Percentiles rank a stretch among this genome's conserved stretches.
Conservation (phyloP, 2,329 filamentous ascomycete species). For the Venturia effusa region DNA sequence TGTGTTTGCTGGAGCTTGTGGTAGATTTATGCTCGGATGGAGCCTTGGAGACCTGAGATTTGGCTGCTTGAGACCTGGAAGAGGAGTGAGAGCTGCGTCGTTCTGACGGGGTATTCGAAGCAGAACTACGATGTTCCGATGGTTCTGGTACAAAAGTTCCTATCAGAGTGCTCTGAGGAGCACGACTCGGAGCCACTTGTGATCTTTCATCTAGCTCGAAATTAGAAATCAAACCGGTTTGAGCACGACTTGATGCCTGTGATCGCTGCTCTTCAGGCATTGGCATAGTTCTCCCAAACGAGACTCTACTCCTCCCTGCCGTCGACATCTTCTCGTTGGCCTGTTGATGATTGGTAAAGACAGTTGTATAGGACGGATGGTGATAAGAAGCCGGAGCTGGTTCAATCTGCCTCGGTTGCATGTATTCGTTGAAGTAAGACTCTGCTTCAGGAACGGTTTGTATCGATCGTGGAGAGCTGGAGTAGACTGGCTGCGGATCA, state of each 20-base stretch:
- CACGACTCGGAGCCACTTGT: background rate
- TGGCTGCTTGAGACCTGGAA: background rate
- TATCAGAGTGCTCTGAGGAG: background rate
- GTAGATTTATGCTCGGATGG: background rate
- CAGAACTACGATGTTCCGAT: background rate
- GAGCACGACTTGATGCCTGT: background rate
- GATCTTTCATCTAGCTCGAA: background rate
- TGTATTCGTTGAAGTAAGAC: conserved; percentile 1
- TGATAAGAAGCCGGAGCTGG: conserved; percentile 8
- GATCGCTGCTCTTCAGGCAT: background rate
- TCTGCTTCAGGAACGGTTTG: conserved; percentile 3
- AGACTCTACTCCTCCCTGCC: conserved; percentile 1
- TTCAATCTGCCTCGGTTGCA: conserved; percentile 7
- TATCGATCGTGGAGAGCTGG: background rate
- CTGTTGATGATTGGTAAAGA: background rate
- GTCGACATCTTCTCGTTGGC: background rate
- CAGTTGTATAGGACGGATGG: conserved; percentile 8
- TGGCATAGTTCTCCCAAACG: background rate
- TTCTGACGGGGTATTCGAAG: background rate
- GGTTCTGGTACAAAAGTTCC: background rate
- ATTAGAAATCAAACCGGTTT: background rate
- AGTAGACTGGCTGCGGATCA: conserved; percentile 4
- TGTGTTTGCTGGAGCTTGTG: conserved; percentile 7
- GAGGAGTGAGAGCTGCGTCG: conserved; percentile 3
- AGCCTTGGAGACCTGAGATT: conserved; percentile 2